Conservation (phyloP, 2,329 filamentous ascomycete genomes). For the Tolypocladium sp. region DNA sequence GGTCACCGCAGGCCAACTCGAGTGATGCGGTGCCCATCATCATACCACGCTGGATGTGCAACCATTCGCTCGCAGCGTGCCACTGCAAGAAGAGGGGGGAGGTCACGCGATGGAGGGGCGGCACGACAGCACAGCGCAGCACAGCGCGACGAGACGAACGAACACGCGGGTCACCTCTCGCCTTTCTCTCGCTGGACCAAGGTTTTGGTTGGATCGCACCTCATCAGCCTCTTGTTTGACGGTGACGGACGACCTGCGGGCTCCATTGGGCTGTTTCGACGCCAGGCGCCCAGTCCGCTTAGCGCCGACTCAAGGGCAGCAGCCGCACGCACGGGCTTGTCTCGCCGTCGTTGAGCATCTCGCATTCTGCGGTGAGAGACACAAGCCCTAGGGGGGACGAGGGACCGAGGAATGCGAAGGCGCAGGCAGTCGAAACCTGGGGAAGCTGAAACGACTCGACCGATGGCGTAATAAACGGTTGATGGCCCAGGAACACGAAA, state of each 20-base stretch:
- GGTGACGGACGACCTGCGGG: background rate
- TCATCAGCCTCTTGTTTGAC: background rate
- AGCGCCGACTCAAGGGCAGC: background rate
- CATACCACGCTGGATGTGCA: background rate
- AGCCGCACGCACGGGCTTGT: background rate
- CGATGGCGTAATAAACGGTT: background rate
- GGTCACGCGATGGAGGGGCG: background rate
- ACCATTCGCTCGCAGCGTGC: background rate
- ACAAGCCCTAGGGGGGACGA: background rate
- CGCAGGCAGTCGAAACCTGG: background rate
- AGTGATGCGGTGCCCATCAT: background rate
- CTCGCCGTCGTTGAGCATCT: background rate
- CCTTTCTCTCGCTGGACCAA: background rate
- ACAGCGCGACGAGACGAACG: background rate
- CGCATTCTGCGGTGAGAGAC: background rate
- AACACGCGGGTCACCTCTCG: background rate
- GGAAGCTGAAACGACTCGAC: background rate
- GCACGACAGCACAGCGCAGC: background rate
- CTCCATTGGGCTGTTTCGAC: background rate
- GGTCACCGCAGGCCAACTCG: background rate
- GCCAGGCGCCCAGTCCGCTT: background rate
- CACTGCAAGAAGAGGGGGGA: background rate
- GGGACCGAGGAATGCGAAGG: background rate
- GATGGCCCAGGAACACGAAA: background rate
- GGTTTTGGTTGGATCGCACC: background rate